phyloP scores from a whole-genome alignment of 768 basidiomycete species.

The Termitomyces sp. region DNA sequence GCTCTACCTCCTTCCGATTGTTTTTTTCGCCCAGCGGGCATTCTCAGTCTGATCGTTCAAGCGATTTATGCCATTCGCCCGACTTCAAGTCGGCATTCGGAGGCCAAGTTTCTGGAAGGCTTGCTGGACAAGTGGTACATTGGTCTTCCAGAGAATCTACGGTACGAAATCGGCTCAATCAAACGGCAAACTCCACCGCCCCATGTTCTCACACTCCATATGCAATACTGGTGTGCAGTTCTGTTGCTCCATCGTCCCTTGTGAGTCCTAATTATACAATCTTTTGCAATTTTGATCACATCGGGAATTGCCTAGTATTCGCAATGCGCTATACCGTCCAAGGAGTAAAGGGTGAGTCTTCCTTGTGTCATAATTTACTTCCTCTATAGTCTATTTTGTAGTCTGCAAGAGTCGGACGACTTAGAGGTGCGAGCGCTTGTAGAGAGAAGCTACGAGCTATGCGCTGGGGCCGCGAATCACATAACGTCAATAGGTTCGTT shows the following conservation, averaged over 20 bases:
- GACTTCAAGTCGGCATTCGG: constrained; percentile 48
- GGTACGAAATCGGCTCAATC: constrained; percentile 48
- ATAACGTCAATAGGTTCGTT: constrained; percentile 62
- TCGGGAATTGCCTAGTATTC: constrained; percentile 31
- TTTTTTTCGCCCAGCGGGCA: constrained; percentile 43
- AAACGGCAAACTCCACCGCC: constrained; percentile 46
- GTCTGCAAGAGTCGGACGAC: constrained; percentile 41
- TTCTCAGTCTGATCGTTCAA: constrained; percentile 65
- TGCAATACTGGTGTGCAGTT: constrained; percentile 84
- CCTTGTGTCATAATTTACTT: background rate
- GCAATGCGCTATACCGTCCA: constrained; percentile 23
- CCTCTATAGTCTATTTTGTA: constrained; percentile 14
- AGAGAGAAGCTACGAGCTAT: constrained; percentile 67
- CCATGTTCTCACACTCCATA: constrained; percentile 69
- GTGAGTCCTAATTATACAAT: constrained; percentile 36
- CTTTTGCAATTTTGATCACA: background rate
- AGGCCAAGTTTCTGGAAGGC: constrained; percentile 54
- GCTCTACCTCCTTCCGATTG: constrained; percentile 1
- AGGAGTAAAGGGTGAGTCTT: constrained; percentile 35
- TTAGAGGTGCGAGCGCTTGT: constrained; percentile 47
- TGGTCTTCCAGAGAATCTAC: constrained; percentile 62
- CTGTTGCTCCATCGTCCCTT: constrained; percentile 75
- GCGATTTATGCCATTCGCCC: constrained; percentile 65
- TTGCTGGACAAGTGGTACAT: constrained; percentile 71
- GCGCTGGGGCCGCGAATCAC: constrained; percentile 73